phyloP scores from a whole-genome alignment of 2,329 filamentous ascomycete species.

The Incumbomyces lentus region DNA sequence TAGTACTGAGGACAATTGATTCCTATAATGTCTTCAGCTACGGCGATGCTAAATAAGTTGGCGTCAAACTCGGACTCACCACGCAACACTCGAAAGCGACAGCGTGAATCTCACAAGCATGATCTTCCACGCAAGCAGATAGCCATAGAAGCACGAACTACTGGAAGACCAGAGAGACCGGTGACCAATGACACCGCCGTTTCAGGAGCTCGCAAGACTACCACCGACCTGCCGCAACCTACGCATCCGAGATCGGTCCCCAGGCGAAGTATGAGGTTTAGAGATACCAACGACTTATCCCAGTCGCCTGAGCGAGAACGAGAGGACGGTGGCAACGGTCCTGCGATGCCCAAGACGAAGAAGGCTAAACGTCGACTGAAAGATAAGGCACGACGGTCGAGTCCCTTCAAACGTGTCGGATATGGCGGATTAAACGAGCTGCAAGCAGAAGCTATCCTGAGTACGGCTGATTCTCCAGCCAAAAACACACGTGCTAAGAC shows the following conservation, averaged over 20 bases:
- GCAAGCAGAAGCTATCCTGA: constrained; percentile 9
- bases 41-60: constrained; percentile 3
- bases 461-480: constrained; percentile 9
- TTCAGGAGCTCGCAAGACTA: constrained; percentile 3
- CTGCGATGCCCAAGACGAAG: background rate
- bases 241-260: constrained; percentile 5
- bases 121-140: background rate
- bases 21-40: background rate
- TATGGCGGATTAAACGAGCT: constrained; percentile 1
- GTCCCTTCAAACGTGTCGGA: constrained; percentile 14
- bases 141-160: background rate
- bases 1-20: too few relatives aligned
- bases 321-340: background rate
- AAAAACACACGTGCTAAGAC: constrained; percentile 3
- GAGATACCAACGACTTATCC: constrained; percentile 3
- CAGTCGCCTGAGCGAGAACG: background rate
- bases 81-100: background rate
- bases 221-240: constrained; percentile 8
- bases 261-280: background rate
- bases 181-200: background rate
- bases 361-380: constrained; percentile 3
- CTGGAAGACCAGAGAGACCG: background rate
- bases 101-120: background rate
- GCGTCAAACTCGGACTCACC: background rate
- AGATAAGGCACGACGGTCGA: constrained; percentile 5